Conservation (phyloP, 139 green algal genomes). For the Chlamydomonas eustigma region DNA sequence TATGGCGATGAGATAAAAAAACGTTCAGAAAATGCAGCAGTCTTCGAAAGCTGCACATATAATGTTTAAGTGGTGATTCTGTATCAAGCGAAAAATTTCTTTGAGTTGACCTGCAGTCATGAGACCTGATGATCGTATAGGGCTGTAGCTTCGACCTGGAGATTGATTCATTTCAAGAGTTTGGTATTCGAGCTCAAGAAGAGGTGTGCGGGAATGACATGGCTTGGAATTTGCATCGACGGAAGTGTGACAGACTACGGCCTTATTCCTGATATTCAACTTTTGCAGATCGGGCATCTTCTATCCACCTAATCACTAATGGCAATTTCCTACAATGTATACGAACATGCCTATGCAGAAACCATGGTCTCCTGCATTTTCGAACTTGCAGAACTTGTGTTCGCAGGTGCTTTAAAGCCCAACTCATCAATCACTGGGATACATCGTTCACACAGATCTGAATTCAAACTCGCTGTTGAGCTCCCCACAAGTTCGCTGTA, state of each 20-base stretch:
- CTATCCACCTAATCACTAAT: too few species aligned
- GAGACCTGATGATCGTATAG: neutral
- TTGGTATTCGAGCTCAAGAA: neutral
- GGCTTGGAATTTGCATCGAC: too few species aligned
- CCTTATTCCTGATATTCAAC: too few species aligned
- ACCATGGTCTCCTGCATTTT: too few species aligned
- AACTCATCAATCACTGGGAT: conserved; percentile 64
- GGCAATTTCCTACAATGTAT: too few species aligned
- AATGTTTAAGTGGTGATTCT: neutral
- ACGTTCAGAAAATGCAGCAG: neutral
- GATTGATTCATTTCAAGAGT: neutral
- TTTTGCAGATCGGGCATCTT: too few species aligned
- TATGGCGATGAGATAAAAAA: neutral
- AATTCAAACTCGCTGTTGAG: conserved; percentile 18
- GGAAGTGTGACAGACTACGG: conserved; percentile 1
- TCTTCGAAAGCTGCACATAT: neutral
- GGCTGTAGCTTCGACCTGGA: conserved; percentile 4
- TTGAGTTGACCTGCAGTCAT: neutral
- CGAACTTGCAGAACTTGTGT: too few species aligned
- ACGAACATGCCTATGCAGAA: too few species aligned
- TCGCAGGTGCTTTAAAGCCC: conserved; percentile 46
- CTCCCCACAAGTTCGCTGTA: conserved; percentile 51
- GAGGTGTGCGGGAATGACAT: too few species aligned
- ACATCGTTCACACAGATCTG: conserved; percentile 88
- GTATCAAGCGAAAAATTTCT: neutral